Conservation (phyloP, 495 filamentous ascomycete species). For the Daldinia caldariorum region DNA sequence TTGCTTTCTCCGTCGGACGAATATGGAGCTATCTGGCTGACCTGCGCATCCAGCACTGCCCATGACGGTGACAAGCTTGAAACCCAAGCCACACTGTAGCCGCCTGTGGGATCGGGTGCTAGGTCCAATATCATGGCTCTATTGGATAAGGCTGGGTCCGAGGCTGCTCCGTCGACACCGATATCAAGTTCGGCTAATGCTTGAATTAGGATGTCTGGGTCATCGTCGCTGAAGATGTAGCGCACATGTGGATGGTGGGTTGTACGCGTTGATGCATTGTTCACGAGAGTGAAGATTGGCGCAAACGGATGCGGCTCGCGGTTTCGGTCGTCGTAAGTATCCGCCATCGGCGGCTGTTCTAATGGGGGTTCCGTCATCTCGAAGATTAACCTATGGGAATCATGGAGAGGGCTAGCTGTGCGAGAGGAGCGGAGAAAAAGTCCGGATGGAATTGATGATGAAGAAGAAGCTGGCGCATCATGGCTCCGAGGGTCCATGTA, state of each 20-base stretch:
- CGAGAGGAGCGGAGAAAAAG: constrained; percentile 47
- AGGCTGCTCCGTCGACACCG: constrained; percentile 32
- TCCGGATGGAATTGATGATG: constrained; percentile 50
- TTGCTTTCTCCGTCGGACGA: constrained; percentile 52
- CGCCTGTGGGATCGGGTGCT: constrained; percentile 59
- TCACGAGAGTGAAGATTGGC: constrained; percentile 73
- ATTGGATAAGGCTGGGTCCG: constrained; percentile 48
- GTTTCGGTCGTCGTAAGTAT: constrained; percentile 37
- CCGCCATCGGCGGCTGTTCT: constrained; percentile 40
- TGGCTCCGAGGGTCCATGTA: constrained; percentile 46
- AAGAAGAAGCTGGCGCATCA: constrained; percentile 67
- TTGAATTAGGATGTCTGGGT: constrained; percentile 69
- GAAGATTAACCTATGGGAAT: constrained; percentile 31
- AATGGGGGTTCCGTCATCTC: constrained; percentile 45
- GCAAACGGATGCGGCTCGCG: constrained; percentile 57
- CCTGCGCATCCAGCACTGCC: constrained; percentile 55
- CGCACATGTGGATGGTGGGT: constrained; percentile 81
- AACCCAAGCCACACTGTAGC: constrained; percentile 57
- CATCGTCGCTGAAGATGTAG: constrained; percentile 90
- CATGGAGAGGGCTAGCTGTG: constrained; percentile 38
- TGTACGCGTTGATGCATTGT: constrained; percentile 62
- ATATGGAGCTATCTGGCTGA: constrained; percentile 48
- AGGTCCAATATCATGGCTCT: constrained; percentile 68
- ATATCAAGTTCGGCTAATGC: constrained; percentile 54
- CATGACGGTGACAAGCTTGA: constrained; percentile 59